phyloP scores from a whole-genome alignment of 208 protist species.

The Crithidia brevicula region DNA sequence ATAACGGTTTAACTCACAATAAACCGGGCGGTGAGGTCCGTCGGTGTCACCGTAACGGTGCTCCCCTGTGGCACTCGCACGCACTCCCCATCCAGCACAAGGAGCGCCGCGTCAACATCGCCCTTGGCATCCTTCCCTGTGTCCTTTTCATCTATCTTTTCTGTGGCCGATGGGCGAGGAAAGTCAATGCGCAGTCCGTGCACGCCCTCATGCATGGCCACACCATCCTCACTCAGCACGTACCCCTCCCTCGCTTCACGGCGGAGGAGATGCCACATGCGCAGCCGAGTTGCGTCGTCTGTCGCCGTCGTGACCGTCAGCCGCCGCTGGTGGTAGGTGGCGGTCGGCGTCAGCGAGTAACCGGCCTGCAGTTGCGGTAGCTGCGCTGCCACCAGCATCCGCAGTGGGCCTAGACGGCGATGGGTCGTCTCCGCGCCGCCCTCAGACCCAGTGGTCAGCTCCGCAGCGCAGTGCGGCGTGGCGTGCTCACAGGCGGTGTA shows the following conservation, averaged over 20 bases:
- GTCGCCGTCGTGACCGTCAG: constrained; percentile 65
- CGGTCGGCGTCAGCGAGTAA: constrained; percentile 74
- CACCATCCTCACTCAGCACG: constrained; percentile 84
- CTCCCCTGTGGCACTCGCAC: constrained; percentile 50
- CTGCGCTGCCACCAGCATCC: constrained; percentile 69
- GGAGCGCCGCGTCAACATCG: constrained; percentile 25
- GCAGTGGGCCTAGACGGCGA: constrained; percentile 26
- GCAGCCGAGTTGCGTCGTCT: constrained; percentile 52
- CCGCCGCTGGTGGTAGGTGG: constrained; percentile 44
- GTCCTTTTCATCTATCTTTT: background rate
- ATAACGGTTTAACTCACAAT: too few relatives aligned
- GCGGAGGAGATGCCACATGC: constrained; percentile 83
- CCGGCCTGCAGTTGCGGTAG: constrained; percentile 73
- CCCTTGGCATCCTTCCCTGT: background rate
- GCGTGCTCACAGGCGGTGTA: constrained; percentile 57
- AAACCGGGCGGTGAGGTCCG: constrained; percentile 34
- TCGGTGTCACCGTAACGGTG: constrained; percentile 43
- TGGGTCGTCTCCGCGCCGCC: background rate
- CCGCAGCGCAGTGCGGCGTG: constrained; percentile 32
- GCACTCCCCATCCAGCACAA: constrained; percentile 70
- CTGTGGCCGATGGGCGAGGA: background rate
- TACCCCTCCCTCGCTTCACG: constrained; percentile 64
- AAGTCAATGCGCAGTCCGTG: constrained; percentile 43
- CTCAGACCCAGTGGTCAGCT: constrained; percentile 10
- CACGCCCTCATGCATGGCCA: constrained; percentile 45